phyloP scores from a whole-genome alignment of 2,329 filamentous ascomycete genomes.

The Trichoderma asperellum region DNA sequence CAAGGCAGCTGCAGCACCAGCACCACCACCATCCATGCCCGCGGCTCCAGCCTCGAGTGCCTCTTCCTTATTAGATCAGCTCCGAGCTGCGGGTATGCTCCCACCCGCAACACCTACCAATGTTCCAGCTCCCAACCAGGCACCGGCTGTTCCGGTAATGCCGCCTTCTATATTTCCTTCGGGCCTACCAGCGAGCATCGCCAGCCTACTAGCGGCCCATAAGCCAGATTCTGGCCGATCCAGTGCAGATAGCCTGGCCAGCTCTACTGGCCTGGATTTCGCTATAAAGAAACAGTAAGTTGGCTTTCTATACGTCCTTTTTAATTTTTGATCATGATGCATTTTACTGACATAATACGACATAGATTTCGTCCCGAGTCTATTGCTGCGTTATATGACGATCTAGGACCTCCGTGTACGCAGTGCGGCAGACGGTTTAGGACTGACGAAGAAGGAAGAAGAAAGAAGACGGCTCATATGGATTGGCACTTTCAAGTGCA shows the following conservation, averaged over 20 bases:
- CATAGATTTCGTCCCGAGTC: constrained; percentile 73
- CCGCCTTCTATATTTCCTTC: constrained; percentile 38
- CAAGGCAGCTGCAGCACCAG: constrained; percentile 22
- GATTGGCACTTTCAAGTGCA: constrained; percentile 99
- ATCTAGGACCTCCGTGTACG: constrained; percentile 82
- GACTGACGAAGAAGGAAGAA: constrained; percentile 74
- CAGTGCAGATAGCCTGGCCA: constrained; percentile 46
- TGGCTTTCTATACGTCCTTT: neutral
- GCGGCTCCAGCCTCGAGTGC: constrained; percentile 7
- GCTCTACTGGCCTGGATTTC: constrained; percentile 66
- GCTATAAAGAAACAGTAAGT: constrained; percentile 72
- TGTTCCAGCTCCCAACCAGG: constrained; percentile 41
- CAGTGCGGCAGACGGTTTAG: constrained; percentile 90
- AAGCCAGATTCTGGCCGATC: constrained; percentile 34
- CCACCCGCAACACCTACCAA: constrained; percentile 49
- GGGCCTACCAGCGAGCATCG: constrained; percentile 43
- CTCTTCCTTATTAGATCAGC: constrained; percentile 62
- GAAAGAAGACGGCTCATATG: constrained; percentile 88
- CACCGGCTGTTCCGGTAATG: constrained; percentile 20
- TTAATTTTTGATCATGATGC: neutral
- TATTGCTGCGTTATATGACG: constrained; percentile 75
- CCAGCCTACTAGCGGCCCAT: constrained; percentile 43
- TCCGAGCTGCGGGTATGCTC: constrained; percentile 71
- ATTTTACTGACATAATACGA: constrained; percentile 29
- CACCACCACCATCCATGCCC: neutral